Base-by-base conservation (phyloP, 306 rosid species). In the Dryas drummondii region DNA sequence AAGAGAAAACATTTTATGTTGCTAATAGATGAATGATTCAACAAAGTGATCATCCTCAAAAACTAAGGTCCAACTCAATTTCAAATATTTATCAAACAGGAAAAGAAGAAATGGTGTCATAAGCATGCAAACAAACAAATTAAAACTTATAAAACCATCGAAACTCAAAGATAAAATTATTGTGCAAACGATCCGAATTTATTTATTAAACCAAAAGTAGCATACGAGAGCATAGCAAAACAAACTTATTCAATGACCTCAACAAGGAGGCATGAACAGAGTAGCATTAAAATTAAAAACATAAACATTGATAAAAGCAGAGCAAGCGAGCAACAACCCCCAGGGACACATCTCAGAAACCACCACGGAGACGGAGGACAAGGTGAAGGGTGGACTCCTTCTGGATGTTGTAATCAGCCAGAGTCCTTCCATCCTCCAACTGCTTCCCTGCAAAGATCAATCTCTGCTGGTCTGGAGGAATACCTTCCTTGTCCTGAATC, bases 381-480 rank as follows among this genome's bases (percentile, higher is more conserved):
- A 88, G 86, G 71, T 88, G 92, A 47, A 89, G 94, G 22, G 94
- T 89, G 0, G 88, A 85, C 71, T 89, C 94, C 86, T 89, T 87
- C 84, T 85, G 91, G n/a, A 85, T 89, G 54, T 89, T 89, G 57
- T 89, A 89, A 5, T 89, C 94, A 0, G 91, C 91, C 1, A 89
- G 82, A 2, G 94, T 89, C 42, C 91, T 59, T 0, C 94, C 94
- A 67, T 87, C 94, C 66, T 89, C 91, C 0, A 89, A 32, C 68
- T 89, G 94, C 80, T 87, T 85, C 0, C 94, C 94, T 0, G 94
- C 91, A 0, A 87, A 89, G 3, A 89, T 89, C 79, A 89, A 76
- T 70, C 93, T 79, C 84, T 89, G 93, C 88, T 89, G 91, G 74
- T 89, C 91, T 0, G 88, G 93, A 0, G 91, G 93, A 2, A 89